Evolutionary conservation across 2,329 filamentous ascomycete genomes (phyloP).

Genomic region (Microascus cirrosus): DNA sequence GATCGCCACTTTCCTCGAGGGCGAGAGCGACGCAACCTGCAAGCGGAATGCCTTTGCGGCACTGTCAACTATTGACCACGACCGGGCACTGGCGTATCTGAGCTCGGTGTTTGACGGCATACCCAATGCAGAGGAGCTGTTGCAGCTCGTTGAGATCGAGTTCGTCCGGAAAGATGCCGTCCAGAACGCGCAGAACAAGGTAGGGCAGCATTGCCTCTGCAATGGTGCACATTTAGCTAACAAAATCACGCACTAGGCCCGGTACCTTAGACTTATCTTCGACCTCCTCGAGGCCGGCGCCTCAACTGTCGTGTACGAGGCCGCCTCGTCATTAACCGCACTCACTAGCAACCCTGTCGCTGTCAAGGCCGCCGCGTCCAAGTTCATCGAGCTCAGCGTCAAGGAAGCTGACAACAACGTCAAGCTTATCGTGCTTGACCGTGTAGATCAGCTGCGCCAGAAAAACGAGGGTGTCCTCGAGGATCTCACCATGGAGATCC

Average conservation of each 20-base stretch:
- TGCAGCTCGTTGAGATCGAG: conserved; percentile 88
- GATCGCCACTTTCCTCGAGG: conserved; percentile 77
- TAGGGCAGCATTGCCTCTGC: conserved; percentile 21
- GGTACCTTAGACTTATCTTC: conserved; percentile 90
- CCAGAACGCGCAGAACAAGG: conserved; percentile 89
- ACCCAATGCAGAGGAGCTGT: conserved; percentile 83
- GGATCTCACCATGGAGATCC: conserved; percentile 92
- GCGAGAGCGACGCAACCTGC: conserved; percentile 88
- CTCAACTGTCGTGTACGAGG: conserved; percentile 95
- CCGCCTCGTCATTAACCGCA: conserved; percentile 85
- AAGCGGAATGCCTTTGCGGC: conserved; percentile 97
- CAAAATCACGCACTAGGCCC: conserved; percentile 45
- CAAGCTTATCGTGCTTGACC: conserved; percentile 93
- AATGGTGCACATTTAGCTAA: background rate
- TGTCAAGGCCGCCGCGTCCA: conserved; percentile 89
- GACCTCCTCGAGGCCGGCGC: conserved; percentile 87
- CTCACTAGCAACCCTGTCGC: conserved; percentile 95
- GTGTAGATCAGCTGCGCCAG: conserved; percentile 76
- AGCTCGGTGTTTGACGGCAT: conserved; percentile 87
- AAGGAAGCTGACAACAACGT: conserved; percentile 99
- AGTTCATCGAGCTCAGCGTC: conserved; percentile 94
- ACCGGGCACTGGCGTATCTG: conserved; percentile 81
- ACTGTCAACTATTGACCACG: conserved; percentile 81
- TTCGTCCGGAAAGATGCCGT: conserved; percentile 98
- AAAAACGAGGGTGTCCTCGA: conserved; percentile 88